phyloP scores from a whole-genome alignment of 139 green algal genomes.

The Chlorella sp. region DNA sequence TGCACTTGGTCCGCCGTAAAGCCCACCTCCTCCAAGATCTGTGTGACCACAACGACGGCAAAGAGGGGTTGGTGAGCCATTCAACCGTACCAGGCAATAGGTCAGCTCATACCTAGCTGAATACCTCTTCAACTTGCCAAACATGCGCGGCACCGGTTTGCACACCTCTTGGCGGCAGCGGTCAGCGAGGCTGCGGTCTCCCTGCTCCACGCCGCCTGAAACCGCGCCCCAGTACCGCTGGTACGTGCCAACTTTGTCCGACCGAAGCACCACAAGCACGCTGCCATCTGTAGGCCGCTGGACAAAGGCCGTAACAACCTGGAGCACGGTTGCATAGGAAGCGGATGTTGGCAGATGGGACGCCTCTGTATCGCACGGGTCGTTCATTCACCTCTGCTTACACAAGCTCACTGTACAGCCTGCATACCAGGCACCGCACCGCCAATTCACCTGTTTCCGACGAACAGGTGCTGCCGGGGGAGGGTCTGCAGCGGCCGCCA shows the following conservation, averaged over 20 bases:
- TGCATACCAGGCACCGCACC: too few relatives aligned
- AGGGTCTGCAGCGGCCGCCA: too few relatives aligned
- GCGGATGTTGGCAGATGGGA: too few relatives aligned
- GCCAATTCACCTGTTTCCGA: too few relatives aligned
- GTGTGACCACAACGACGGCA: too few relatives aligned
- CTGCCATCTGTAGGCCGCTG: conserved; percentile 20
- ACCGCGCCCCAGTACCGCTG: conserved; percentile 45
- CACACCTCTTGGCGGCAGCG: conserved; percentile 41
- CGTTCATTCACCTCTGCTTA: too few relatives aligned
- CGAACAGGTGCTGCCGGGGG: too few relatives aligned
- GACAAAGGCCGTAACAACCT: conserved; percentile 55
- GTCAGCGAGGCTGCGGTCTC: conserved; percentile 11
- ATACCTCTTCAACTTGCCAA: background rate
- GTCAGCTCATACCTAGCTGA: background rate
- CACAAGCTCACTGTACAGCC: too few relatives aligned
- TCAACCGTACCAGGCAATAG: too few relatives aligned
- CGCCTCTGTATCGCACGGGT: too few relatives aligned
- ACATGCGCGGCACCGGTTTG: background rate
- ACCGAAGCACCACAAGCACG: conserved; percentile 53
- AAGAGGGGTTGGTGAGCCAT: too few relatives aligned
- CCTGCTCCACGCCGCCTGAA: conserved; percentile 44
- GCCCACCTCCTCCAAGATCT: conserved; percentile 53
- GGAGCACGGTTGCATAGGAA: background rate
- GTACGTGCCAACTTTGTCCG: conserved; percentile 51
- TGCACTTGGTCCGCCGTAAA: conserved; percentile 9